Percentiles rank a stretch among this genome's conserved stretches.
Conservation (phyloP, 768 basidiomycete species). For the Butyriboletus loyo region DNA sequence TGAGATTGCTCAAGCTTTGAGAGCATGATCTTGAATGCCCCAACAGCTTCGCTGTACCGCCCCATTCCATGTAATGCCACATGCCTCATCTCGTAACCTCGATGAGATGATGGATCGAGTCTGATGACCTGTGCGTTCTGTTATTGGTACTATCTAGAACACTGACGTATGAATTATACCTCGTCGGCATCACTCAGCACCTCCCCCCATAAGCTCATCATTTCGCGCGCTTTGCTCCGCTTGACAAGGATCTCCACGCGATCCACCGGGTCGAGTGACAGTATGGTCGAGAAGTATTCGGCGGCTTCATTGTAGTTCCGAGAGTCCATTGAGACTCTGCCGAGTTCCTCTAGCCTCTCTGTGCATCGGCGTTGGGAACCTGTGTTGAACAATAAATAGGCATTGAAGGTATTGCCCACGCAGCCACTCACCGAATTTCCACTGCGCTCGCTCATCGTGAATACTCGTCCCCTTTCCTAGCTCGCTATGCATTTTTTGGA, state of each 20-base stretch:
- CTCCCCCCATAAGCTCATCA: background rate
- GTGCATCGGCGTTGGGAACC: no score
- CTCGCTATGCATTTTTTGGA: no score
- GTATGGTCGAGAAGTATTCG: background rate
- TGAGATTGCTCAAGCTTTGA: background rate
- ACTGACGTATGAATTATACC: background rate
- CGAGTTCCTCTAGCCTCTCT: no score
- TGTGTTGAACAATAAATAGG: no score
- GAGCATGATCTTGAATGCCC: background rate
- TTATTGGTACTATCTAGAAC: background rate
- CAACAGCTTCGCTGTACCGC: background rate
- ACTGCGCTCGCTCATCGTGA: no score
- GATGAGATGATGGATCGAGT: background rate
- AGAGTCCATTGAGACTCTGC: no score
- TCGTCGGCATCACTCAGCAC: background rate
- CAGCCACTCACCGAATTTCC: no score
- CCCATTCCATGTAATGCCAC: background rate
- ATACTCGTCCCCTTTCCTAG: no score
- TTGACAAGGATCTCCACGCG: background rate
- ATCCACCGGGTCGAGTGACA: background rate
- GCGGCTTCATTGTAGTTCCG: background rate
- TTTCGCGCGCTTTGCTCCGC: background rate
- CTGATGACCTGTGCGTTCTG: background rate
- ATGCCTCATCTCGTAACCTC: conserved; percentile 7
- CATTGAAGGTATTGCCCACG: no score